Percentiles rank a stretch among this genome's conserved stretches.
These are phyloP conservation scores for Orobanche coerulescens DNA, from an alignment of 257 asterid species.

Conservation along the genomic window DNA sequence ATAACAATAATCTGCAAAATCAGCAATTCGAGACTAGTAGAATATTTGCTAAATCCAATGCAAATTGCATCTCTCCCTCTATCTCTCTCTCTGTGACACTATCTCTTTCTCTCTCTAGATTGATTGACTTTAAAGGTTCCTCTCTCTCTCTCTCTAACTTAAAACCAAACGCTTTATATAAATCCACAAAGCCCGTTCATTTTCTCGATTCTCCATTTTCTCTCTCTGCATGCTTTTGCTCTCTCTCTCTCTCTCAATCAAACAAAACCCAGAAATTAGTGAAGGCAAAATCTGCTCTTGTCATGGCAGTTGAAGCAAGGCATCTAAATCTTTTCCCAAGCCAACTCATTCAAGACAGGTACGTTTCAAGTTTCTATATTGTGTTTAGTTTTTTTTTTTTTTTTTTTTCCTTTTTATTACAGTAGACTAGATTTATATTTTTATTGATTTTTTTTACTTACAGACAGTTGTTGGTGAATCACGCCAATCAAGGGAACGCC, in stretches of 20 bases:
- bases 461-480: conserved; percentile 33
- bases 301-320: conserved; percentile 79
- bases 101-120: conserved; percentile 23
- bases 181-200: conserved; percentile 17
- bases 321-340: conserved; percentile 41
- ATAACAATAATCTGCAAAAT: too few relatives aligned
- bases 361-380: background rate
- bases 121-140: conserved; percentile 32
- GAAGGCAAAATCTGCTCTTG: background rate
- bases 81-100: background rate
- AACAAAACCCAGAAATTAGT: background rate
- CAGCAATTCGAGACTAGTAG: conserved; percentile 17
- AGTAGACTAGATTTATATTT: too few relatives aligned
- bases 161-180: conserved; percentile 42
- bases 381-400: background rate
- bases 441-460: background rate
- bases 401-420: background rate
- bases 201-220: background rate
- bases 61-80: background rate
- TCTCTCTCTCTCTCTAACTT: conserved; percentile 27
- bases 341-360: conserved; percentile 40
- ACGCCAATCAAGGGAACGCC: conserved; percentile 20
- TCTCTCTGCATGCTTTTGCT: background rate
- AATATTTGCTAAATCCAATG: background rate
- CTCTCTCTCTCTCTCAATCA: conserved; percentile 7